Evolutionary conservation across 257 asterid species (phyloP), one percentile per base, ranked within the genome.

Genomic region (Solanum bulbocastanum): DNA sequence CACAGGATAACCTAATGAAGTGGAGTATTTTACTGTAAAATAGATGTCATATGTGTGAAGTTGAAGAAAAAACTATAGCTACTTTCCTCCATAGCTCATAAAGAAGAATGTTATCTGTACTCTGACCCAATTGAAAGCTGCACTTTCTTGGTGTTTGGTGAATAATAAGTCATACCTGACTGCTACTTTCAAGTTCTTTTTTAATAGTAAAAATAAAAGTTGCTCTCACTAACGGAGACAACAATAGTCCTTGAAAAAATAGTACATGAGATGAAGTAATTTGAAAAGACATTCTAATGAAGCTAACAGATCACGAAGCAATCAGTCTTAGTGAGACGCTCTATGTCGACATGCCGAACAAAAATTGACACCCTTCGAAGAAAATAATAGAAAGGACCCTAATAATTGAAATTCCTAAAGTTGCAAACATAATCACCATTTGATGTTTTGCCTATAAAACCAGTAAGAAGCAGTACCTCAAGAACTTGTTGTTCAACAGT

Each of bases 401-500:
- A 44, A 46, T 46, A 18, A 30, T 81, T 33, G 85, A 30, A 81
- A 81, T 81, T 49, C 30, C 12, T 81, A 27, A 46, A 30, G 85
- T 81, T 81, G 40, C 85, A 46, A 23, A 30, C 18, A 81, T 30
- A 81, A 46, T 20, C 42, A 46, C 68, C 85, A 46, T 46, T 25
- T 27, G 27, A 27, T 81, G 27, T 81, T 81, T 46, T 30, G 68
- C 30, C 85, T 46, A 65, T 46, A 81, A 81, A 81, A 81, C 85
- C 68, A 81, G 22, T 81, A 85, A 88, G 87, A 42, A 20, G 66
- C 66, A 81, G 68, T 89, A 96, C 99, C 97, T 97, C 99, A 23
- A 97, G 94, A 89, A 97, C 99, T 91, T 97, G 99, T 46, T 97
- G 98, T 89, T 97, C 99, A 89, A 97, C 99, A n/a, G 96, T 93